Evolutionary conservation across 305 asterid species (phyloP).

Genomic region (Solanum chacoense): DNA sequence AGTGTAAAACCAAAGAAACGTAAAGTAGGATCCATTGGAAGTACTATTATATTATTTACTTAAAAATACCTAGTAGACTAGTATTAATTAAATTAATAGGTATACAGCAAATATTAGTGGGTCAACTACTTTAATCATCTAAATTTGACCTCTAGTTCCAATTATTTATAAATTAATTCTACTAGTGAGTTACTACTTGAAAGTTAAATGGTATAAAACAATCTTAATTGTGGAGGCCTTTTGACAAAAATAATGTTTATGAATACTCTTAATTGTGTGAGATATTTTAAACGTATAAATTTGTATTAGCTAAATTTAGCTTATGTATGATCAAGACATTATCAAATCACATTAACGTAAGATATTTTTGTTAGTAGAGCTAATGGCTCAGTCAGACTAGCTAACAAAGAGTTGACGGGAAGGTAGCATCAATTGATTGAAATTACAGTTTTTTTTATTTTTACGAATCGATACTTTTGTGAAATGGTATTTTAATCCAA

Average conservation of each 20-base stretch:
- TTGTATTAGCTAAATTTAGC: background rate
- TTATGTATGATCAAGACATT: too few species aligned
- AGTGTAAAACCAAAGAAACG: background rate
- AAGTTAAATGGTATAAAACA: background rate
- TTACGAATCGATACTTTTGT: background rate
- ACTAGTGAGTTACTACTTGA: background rate
- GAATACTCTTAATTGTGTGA: background rate
- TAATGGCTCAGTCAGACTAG: background rate
- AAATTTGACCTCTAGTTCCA: background rate
- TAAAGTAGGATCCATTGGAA: background rate
- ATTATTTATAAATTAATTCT: background rate
- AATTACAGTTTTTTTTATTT: fast-evolving
- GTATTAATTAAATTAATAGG: background rate
- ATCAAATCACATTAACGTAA: background rate
- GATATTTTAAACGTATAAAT: too few species aligned
- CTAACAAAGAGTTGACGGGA: background rate
- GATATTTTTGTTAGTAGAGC: background rate
- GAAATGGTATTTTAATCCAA: too few species aligned
- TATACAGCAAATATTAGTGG: background rate
- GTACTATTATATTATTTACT: background rate
- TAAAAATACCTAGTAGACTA: background rate
- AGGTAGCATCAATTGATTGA: background rate
- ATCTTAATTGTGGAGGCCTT: background rate
- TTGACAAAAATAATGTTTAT: background rate
- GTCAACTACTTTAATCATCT: slow-evolving; percentile 18